Percentiles rank a stretch among this genome's conserved stretches.
Conservation (phyloP, 805 yeast genomes). For the Candida vaughaniae region DNA sequence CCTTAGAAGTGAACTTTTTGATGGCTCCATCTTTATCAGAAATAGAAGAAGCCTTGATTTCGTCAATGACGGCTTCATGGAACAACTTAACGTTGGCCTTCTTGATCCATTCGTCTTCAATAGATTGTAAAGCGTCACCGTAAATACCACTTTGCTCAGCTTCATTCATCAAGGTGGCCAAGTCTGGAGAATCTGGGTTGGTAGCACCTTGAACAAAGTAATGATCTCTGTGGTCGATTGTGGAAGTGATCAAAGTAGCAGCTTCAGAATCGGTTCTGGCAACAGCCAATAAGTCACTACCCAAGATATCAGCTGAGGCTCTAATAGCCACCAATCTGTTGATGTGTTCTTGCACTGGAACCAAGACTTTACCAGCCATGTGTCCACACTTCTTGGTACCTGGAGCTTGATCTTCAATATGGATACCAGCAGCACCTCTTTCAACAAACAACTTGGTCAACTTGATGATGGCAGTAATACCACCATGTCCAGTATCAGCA, state of each 20-base stretch:
- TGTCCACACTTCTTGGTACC: constrained; percentile 99
- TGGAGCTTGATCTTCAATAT: constrained; percentile 98
- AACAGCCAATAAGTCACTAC: constrained; percentile 79
- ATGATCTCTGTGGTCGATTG: constrained; percentile 94
- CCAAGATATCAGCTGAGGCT: constrained; percentile 91
- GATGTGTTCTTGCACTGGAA: constrained; percentile 96
- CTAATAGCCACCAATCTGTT: constrained; percentile 91
- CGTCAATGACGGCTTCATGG: constrained; percentile 89
- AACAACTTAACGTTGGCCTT: constrained; percentile 84
- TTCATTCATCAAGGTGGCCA: constrained; percentile 73
- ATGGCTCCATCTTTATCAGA: constrained; percentile 64
- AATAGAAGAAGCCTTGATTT: constrained; percentile 59
- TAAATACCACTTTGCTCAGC: constrained; percentile 76
- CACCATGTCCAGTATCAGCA: constrained; percentile 99
- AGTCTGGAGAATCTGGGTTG: constrained; percentile 73
- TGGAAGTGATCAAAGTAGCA: constrained; percentile 89
- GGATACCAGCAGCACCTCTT: constrained; percentile 98
- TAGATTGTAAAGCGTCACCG: constrained; percentile 66
- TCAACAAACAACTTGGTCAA: constrained; percentile 94
- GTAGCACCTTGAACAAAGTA: constrained; percentile 89
- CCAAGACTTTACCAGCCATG: constrained; percentile 98
- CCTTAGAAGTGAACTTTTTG: constrained; percentile 61
- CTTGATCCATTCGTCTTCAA: constrained; percentile 80
- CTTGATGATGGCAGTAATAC: constrained; percentile 93
- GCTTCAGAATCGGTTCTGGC: constrained; percentile 99